Conservation (phyloP, 1,284 basidiomycete genomes). For the Xanthoconium separans region DNA sequence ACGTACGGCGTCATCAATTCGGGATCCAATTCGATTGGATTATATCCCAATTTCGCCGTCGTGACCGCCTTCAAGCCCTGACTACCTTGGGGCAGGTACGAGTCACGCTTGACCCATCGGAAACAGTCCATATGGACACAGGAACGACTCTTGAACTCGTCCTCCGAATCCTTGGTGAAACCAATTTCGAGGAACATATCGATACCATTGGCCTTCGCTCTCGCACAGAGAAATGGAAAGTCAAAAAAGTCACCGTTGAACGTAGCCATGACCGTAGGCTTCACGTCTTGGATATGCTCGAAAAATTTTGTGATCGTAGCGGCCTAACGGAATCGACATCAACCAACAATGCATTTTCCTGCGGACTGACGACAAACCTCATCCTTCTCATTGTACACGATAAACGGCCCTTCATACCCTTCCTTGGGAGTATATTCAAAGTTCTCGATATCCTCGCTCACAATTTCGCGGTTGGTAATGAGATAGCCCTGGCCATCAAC, state of each 20-base stretch:
- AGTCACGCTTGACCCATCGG: constrained; percentile 99
- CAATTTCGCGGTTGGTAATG: constrained; percentile 97
- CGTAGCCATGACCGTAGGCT: constrained; percentile 96
- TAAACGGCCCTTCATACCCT: constrained; percentile 97
- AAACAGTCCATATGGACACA: constrained; percentile 99
- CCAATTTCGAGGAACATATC: constrained; percentile 97
- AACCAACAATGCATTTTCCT: background rate
- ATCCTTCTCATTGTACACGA: constrained; percentile 92
- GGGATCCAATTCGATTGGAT: constrained; percentile 97
- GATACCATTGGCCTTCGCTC: constrained; percentile 87
- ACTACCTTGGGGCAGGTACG: constrained; percentile 98
- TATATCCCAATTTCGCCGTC: constrained; percentile 94
- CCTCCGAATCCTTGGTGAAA: constrained; percentile 88
- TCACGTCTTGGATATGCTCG: constrained; percentile 88
- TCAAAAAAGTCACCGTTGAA: constrained; percentile 99
- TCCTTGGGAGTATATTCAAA: constrained; percentile 99
- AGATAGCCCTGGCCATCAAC: constrained; percentile 95
- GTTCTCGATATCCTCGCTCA: constrained; percentile 96
- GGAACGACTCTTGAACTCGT: constrained; percentile 93
- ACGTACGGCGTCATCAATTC: constrained; percentile 98
- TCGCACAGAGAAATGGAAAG: constrained; percentile 95
- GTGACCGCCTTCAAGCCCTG: constrained; percentile 99
- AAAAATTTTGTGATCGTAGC: constrained; percentile 88
- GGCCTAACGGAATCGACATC: constrained; percentile 42
- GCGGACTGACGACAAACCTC: constrained; percentile 55